phyloP scores from a whole-genome alignment of 345 rosid species.

The Salix udensis region DNA sequence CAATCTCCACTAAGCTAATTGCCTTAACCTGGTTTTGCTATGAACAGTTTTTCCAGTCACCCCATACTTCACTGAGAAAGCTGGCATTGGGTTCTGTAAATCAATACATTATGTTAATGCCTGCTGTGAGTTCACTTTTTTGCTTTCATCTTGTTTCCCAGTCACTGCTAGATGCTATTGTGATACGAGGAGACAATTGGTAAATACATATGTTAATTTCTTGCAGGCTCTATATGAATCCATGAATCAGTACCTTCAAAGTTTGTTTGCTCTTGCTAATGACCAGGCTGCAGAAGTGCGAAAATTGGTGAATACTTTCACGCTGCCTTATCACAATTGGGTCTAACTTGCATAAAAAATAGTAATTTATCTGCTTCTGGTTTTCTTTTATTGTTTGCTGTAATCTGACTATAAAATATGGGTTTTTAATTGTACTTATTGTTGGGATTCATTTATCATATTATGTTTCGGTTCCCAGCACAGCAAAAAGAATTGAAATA shows the following conservation, averaged over 20 bases:
- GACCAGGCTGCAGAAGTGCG: slow-evolving; percentile 84
- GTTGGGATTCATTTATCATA: not conserved
- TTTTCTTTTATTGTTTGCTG: not conserved
- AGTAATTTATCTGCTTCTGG: not conserved
- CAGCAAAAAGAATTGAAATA: not conserved
- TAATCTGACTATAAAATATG: not conserved
- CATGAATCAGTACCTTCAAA: slow-evolving; percentile 65
- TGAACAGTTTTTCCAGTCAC: slow-evolving; percentile 87
- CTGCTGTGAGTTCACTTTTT: slow-evolving; percentile 64
- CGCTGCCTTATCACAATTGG: not conserved
- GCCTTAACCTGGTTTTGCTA: slow-evolving; percentile 9
- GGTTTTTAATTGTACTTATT: not conserved
- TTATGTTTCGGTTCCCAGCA: not conserved
- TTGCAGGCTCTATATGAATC: slow-evolving; percentile 66
- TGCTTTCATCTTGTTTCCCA: slow-evolving; percentile 4
- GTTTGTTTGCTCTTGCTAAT: slow-evolving; percentile 77
- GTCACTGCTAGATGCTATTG: not conserved
- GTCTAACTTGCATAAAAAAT: not conserved
- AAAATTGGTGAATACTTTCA: slow-evolving; percentile 37
- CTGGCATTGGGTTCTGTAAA: slow-evolving; percentile 83
- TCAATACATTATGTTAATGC: slow-evolving; percentile 88
- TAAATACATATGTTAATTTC: not conserved
- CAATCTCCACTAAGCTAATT: not conserved
- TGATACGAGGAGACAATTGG: not conserved
- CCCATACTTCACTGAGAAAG: slow-evolving; percentile 75